Conservation (phyloP, 176 grass and related monocot genomes). For the Paspalum notatum region DNA sequence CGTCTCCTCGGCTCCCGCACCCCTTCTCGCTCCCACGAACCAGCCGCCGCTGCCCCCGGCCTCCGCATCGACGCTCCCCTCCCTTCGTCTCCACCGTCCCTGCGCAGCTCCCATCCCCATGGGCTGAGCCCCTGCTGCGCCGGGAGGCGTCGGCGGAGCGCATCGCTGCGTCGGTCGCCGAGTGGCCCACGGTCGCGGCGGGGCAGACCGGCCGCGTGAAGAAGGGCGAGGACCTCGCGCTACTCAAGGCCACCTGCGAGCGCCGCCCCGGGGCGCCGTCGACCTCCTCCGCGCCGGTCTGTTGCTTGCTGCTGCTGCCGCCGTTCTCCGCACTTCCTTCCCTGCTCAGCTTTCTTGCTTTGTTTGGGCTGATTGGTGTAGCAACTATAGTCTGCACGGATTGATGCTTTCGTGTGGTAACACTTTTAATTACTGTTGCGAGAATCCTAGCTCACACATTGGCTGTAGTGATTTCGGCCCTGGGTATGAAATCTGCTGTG, state of each 20-base stretch:
- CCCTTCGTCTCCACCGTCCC: no score
- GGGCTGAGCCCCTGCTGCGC: conserved; percentile 57
- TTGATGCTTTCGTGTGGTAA: not conserved
- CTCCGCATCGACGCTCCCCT: no score
- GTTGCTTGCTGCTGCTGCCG: no score
- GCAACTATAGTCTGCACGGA: not conserved
- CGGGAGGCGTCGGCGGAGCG: conserved; percentile 50
- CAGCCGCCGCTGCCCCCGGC: no score
- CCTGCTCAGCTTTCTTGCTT: no score
- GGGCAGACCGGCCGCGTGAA: conserved; percentile 60
- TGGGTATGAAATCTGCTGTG: no score
- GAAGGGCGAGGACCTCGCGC: conserved; percentile 85
- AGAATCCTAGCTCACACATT: not conserved
- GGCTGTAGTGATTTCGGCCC: not conserved
- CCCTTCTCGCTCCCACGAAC: no score
- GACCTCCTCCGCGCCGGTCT: no score
- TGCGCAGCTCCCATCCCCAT: no score
- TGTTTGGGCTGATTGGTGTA: not conserved
- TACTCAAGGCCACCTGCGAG: conserved; percentile 65
- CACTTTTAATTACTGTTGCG: not conserved
- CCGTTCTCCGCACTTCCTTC: no score
- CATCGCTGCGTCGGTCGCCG: no score
- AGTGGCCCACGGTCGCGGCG: conserved; percentile 17
- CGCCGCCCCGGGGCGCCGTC: conserved; percentile 46
- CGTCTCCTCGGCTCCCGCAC: no score